Evolutionary conservation across 2,329 filamentous ascomycete species (phyloP), one percentile per base, ranked within the genome.

Genomic region (Talaromyces verruculosus): DNA sequence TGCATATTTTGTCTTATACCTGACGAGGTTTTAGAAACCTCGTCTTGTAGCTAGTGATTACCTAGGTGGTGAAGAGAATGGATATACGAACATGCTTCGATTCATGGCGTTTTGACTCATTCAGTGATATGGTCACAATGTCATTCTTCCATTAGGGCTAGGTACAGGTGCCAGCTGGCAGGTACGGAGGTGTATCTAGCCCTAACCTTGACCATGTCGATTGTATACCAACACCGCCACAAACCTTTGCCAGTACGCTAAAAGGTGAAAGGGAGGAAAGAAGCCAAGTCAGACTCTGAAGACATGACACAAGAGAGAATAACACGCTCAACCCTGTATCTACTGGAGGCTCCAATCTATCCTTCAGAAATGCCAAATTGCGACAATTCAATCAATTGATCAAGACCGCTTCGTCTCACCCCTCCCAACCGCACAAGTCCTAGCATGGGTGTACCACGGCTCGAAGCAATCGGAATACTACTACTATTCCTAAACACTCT

Each of bases 401-500:
- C 28, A 43, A n/a, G 17, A 43, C 2, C 5, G 41, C 41, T 43
- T 43, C n/a, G 2, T 43, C 41, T 43, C 41, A 43, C 41, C 41
- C 8, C 30, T 8, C 41, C 17, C n/a, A 43, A n/a, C n/a, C 41
- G 41, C 17, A n/a, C 17, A 19, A 43, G 41, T 19, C 41, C 41
- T 2, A 43, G 17, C 15, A 43, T 43, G 35, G 11, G 41, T 5
- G 17, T 19, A 17, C 10, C 41, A 43, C 8, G 41, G 2, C 7
- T 43, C 41, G 25, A 25, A 25, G 41, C 41, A 19, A 43, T 19
- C 1, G 41, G 6, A n/a, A 43, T 15, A 37, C 33, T 41, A 47
- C 19, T 49, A 13, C 19, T 22, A 25, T 28, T 63, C 22, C 78
- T 76, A 65, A 84, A 84, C 0, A 80, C 79, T 7, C 78, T 74